These are phyloP conservation scores for Diophrys appendiculata DNA, from an alignment of 73 alveolate genomes.

Conservation along the genomic window DNA sequence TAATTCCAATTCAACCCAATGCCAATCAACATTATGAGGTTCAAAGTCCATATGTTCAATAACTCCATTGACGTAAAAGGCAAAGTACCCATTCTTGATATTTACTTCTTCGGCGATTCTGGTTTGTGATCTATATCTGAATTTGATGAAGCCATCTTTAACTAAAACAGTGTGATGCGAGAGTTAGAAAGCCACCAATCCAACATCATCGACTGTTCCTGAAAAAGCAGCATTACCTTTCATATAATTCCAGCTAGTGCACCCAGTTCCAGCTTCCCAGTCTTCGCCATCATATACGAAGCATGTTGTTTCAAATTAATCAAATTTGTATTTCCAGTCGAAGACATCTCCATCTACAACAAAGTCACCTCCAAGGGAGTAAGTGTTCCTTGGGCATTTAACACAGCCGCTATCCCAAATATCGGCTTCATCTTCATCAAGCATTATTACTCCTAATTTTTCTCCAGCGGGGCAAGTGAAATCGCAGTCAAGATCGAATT, in stretches of 20 bases:
- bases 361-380: slow-evolving; percentile 3
- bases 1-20: neutral
- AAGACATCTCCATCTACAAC: neutral
- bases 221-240: neutral
- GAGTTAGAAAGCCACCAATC: neutral
- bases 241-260: neutral
- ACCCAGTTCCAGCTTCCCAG: neutral
- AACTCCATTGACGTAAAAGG: neutral
- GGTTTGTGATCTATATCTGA: neutral
- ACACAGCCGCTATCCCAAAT: neutral
- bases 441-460: neutral
- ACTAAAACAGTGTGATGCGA: neutral
- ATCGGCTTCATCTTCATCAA: neutral
- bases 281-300: neutral
- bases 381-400: neutral
- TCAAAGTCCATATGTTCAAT: neutral
- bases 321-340: neutral
- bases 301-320: neutral
- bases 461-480: too few relatives aligned
- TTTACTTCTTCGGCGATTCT: neutral
- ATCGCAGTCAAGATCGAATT: too few relatives aligned
- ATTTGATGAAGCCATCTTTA: neutral
- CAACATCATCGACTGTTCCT: neutral
- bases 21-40: neutral
- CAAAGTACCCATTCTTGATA: neutral